Conservation (phyloP, 2,329 filamentous ascomycete species). For the Trichophyton rubrum region DNA sequence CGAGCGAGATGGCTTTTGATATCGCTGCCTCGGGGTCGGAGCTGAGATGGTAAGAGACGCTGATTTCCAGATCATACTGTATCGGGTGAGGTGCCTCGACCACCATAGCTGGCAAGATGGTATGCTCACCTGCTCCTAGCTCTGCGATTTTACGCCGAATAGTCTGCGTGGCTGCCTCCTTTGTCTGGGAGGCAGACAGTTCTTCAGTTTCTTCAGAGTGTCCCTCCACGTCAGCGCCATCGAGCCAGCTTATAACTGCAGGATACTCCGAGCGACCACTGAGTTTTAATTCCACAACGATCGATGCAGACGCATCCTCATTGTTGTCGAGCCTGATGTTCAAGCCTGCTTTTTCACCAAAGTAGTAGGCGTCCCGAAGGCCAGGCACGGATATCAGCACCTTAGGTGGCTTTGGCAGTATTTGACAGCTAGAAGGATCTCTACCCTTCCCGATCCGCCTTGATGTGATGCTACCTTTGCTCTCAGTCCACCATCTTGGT, state of each 20-base stretch:
- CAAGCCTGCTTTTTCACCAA: constrained; percentile 62
- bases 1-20: constrained; percentile 56
- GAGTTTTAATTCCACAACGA: constrained; percentile 56
- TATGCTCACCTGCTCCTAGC: constrained; percentile 23
- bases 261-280: constrained; percentile 44
- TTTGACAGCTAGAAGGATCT: constrained; percentile 48
- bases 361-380: constrained; percentile 63
- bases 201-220: constrained; percentile 12
- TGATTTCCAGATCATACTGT: constrained; percentile 57
- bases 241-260: constrained; percentile 37
- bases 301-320: constrained; percentile 66
- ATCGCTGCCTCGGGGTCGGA: constrained; percentile 73
- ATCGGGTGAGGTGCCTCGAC: constrained; percentile 40
- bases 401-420: constrained; percentile 84
- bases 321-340: constrained; percentile 62
- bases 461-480: constrained; percentile 22
- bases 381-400: constrained; percentile 60
- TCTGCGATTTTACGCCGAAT: constrained; percentile 25
- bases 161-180: constrained; percentile 12
- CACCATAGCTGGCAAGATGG: constrained; percentile 35
- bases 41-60: constrained; percentile 62
- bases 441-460: constrained; percentile 34
- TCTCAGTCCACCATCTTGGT: constrained; percentile 34
- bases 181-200: constrained; percentile 14
- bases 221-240: constrained; percentile 20